These are phyloP conservation scores for Oryza meyeriana DNA, from an alignment of 176 grass and related monocot species.

Conservation along the genomic window DNA sequence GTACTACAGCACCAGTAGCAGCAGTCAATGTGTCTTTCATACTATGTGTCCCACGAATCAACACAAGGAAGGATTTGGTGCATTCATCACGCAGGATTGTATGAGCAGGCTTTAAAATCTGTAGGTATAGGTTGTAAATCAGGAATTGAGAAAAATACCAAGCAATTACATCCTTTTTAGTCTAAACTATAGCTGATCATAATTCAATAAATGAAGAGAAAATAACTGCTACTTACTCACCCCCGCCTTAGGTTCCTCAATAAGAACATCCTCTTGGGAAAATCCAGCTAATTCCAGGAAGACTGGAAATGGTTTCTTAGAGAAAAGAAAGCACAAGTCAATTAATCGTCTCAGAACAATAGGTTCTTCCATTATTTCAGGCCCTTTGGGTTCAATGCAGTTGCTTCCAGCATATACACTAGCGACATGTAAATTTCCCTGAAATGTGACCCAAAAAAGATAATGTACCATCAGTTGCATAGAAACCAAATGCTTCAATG, in stretches of 20 bases:
- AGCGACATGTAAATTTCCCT: constrained; percentile 84
- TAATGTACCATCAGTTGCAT: constrained; percentile 10
- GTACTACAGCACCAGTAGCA: constrained; percentile 88
- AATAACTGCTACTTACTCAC: constrained; percentile 61
- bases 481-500: constrained; percentile 9
- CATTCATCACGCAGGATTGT: constrained; percentile 77
- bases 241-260: constrained; percentile 88
- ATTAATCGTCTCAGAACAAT: constrained; percentile 80
- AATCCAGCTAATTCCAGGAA: constrained; percentile 82
- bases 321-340: constrained; percentile 81
- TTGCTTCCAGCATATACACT: constrained; percentile 77
- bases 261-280: constrained; percentile 72
- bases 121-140: constrained; percentile 13
- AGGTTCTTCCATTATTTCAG: constrained; percentile 69
- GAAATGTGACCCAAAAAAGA: constrained; percentile 21
- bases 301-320: constrained; percentile 81
- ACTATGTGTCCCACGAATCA: constrained; percentile 92
- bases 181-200: not conserved
- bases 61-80: constrained; percentile 86
- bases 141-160: constrained; percentile 19
- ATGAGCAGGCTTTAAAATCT: constrained; percentile 91
- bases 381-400: constrained; percentile 64
- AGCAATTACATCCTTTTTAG: constrained; percentile 15
- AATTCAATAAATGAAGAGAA: constrained; percentile 13
- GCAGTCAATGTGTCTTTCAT: constrained; percentile 86